phyloP scores from a whole-genome alignment of 495 filamentous ascomycete species.

The Thermothielavioides terrestris region DNA sequence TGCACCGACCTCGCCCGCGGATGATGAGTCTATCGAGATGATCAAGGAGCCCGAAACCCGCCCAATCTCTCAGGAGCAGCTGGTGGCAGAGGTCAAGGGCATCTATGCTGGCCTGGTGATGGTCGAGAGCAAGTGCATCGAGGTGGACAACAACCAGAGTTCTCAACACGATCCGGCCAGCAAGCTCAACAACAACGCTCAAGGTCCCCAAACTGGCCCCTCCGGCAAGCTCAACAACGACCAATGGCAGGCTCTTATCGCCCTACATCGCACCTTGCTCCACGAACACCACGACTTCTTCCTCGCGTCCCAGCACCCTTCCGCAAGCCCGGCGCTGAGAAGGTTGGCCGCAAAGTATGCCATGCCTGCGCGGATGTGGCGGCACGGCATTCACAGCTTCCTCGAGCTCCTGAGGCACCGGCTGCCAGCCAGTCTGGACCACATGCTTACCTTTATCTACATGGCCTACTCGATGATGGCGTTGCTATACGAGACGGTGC shows the following conservation, averaged over 20 bases:
- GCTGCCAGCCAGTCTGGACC: constrained; percentile 61
- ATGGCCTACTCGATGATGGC: constrained; percentile 77
- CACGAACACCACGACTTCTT: constrained; percentile 76
- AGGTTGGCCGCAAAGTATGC: constrained; percentile 58
- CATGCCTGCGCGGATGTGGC: constrained; percentile 80
- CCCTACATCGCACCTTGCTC: constrained; percentile 59
- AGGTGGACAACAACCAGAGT: constrained; percentile 56
- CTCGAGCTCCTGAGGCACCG: constrained; percentile 63
- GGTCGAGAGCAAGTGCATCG: constrained; percentile 73
- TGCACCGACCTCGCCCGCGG: not conserved
- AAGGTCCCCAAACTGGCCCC: constrained; percentile 37
- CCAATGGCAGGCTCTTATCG: constrained; percentile 67
- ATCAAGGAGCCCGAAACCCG: constrained; percentile 54
- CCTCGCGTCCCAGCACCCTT: constrained; percentile 65
- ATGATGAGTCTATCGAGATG: constrained; percentile 18
- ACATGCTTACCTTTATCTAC: constrained; percentile 77
- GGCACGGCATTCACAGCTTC: constrained; percentile 54
- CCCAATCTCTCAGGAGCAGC: constrained; percentile 66
- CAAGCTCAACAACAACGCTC: constrained; percentile 46
- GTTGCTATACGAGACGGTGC: constrained; percentile 65
- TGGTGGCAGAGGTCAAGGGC: constrained; percentile 59
- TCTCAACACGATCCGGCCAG: constrained; percentile 30
- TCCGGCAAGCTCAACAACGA: constrained; percentile 42
- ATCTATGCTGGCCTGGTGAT: constrained; percentile 72
- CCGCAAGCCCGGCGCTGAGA: constrained; percentile 50